These are phyloP conservation scores for Acorus calamus DNA, from an alignment of 106 monocot genomes.

Conservation along the genomic window DNA sequence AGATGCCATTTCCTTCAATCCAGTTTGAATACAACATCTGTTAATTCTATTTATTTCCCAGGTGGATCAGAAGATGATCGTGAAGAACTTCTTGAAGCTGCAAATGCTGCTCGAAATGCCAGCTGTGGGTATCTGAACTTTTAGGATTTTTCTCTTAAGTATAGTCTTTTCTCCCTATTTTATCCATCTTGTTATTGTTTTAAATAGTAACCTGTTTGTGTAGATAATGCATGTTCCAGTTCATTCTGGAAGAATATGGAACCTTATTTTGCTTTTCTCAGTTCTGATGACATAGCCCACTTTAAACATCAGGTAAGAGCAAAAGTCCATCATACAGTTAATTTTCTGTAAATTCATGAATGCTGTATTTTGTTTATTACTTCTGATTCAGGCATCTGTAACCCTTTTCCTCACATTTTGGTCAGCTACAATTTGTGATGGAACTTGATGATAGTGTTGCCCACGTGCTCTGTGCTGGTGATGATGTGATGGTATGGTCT, in stretches of 20 bases:
- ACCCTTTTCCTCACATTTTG: not conserved
- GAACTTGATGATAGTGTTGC: conserved; percentile 47
- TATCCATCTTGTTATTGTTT: not conserved
- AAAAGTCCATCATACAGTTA: not conserved
- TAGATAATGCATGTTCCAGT: conserved; percentile 16
- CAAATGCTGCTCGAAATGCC: conserved; percentile 41
- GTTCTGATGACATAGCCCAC: conserved; percentile 31
- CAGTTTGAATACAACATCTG: not conserved
- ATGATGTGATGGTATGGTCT: conserved; percentile 15
- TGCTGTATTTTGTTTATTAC: too few relatives aligned
- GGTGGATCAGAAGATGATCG: conserved; percentile 55
- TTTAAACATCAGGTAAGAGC: conserved; percentile 31
- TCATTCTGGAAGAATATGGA: conserved; percentile 38
- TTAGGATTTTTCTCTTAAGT: too few relatives aligned
- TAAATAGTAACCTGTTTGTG: not conserved
- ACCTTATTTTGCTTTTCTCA: conserved; percentile 30
- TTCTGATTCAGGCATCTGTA: too few relatives aligned
- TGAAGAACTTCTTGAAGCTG: conserved; percentile 61
- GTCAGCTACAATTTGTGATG: conserved; percentile 51
- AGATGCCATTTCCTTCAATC: too few relatives aligned
- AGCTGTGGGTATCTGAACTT: conserved; percentile 16
- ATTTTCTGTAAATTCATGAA: too few relatives aligned
- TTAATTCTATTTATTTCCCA: conserved; percentile 5
- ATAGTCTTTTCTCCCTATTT: too few relatives aligned
- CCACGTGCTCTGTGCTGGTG: conserved; percentile 17